These are phyloP conservation scores for Chaetomium sp. DNA, from an alignment of 2,329 filamentous ascomycete genomes.

Conservation along the genomic window DNA sequence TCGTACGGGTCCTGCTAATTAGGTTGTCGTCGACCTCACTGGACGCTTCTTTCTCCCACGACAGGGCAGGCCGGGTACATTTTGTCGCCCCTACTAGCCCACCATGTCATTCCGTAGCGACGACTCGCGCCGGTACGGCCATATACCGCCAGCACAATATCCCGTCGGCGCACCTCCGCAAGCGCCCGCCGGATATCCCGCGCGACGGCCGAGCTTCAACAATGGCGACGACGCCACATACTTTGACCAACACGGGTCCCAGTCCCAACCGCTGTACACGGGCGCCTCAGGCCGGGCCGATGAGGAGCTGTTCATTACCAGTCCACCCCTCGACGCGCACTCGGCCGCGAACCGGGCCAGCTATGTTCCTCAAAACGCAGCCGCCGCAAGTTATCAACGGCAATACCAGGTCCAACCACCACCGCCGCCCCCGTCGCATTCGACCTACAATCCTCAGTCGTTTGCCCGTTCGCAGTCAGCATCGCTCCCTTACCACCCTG, in stretches of 20 bases:
- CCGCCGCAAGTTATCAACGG: constrained; percentile 47
- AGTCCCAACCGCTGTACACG: constrained; percentile 27
- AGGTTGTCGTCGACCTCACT: too few species aligned
- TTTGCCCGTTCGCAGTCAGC: constrained; percentile 53
- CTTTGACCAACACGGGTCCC: constrained; percentile 34
- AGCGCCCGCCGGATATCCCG: constrained; percentile 29
- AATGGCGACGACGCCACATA: constrained; percentile 64
- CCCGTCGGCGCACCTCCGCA: constrained; percentile 40
- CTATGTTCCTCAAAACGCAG: constrained; percentile 35
- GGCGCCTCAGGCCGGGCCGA: constrained; percentile 31
- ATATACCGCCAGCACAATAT: constrained; percentile 61
- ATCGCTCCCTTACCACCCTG: constrained; percentile 44
- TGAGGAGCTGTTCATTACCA: constrained; percentile 61
- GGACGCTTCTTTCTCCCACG: neutral
- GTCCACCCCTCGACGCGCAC: constrained; percentile 32
- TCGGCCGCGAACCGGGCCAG: constrained; percentile 19
- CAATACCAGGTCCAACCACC: constrained; percentile 43
- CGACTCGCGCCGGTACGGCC: constrained; percentile 57
- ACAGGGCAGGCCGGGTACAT: neutral
- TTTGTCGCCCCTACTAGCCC: constrained; percentile 5
- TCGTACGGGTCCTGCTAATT: too few species aligned
- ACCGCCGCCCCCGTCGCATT: constrained; percentile 29
- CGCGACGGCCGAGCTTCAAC: constrained; percentile 65
- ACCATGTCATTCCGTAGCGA: constrained; percentile 59
- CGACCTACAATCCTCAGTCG: constrained; percentile 64